These are phyloP conservation scores for Immersiella caudata DNA, from an alignment of 495 filamentous ascomycete genomes.

Conservation along the genomic window DNA sequence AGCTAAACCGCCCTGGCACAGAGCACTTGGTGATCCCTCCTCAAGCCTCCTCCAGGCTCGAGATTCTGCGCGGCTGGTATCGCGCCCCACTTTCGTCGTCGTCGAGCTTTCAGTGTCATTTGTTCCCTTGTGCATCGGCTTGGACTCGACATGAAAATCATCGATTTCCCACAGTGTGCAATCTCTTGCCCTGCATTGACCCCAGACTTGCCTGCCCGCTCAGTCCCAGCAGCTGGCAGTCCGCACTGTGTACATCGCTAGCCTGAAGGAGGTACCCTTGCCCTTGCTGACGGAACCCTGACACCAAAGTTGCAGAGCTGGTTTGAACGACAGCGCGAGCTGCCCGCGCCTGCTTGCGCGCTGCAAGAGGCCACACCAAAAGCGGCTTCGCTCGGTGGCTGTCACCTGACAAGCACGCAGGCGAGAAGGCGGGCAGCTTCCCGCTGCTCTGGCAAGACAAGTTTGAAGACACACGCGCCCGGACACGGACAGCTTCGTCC, in stretches of 20 bases:
- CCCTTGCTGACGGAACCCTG: slow-evolving; percentile 31
- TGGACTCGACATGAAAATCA: slow-evolving; percentile 9
- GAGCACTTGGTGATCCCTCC: slow-evolving; percentile 20
- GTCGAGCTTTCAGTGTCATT: slow-evolving; percentile 15
- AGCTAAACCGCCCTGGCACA: slow-evolving; percentile 3
- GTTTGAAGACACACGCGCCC: not conserved
- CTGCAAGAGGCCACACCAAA: slow-evolving; percentile 11
- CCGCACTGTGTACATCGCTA: slow-evolving; percentile 23
- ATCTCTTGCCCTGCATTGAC: slow-evolving; percentile 18
- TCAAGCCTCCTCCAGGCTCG: not conserved
- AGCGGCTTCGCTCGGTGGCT: slow-evolving; percentile 1
- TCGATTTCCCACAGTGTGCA: slow-evolving; percentile 5
- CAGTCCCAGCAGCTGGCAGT: slow-evolving; percentile 9
- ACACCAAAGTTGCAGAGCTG: slow-evolving; percentile 15
- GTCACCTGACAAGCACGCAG: slow-evolving; percentile 25
- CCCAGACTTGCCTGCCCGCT: slow-evolving; percentile 15
- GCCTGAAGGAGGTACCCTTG: not conserved
- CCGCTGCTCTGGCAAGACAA: not conserved
- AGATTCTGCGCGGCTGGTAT: not conserved
- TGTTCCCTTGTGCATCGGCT: slow-evolving; percentile 4
- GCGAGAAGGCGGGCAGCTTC: not conserved
- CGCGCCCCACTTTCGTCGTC: slow-evolving; percentile 9
- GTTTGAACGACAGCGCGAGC: not conserved
- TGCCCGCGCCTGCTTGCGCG: slow-evolving; percentile 9
- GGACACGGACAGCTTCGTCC: not conserved